Base-by-base conservation (phyloP, 2,329 filamentous ascomycete species). In the Zymoseptoria ardabiliae region DNA sequence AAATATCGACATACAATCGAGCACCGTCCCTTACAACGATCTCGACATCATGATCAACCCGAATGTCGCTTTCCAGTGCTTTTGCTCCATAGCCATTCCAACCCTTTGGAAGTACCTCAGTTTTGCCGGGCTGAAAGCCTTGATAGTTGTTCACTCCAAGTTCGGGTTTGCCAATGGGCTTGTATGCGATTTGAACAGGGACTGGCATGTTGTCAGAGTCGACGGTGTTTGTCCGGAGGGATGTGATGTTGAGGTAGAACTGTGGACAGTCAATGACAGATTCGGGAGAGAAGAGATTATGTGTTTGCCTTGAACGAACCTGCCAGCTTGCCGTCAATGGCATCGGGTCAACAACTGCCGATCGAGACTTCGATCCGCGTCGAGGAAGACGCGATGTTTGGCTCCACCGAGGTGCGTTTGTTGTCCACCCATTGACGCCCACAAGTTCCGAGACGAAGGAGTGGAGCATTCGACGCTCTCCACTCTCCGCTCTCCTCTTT, bases 1-100 rank as follows among this genome's bases (percentile, higher is more conserved):
- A 80, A 35, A 80, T 71, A 54, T 81, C 78, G 8, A 70, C 70
- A 61, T 78, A 79, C 0, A 80, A 68, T 0, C 67, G 68, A 10
- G 61, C 68, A 20, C 78, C 77, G 61, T 80, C 77, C 52, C 76
- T 72, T 1, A 78, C 70, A 3, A 67, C 65, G 48, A 80, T 75
- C 45, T 74, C 72, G 28, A 79, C 73, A 63, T 80, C 77, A 58
- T 78, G 76, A 5, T 79, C 75, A n/a, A 79, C 65, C 1, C 66
- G 68, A 50, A 80, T 78, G 52, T 76, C 73, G 54, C 68, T 73
- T 54, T 68, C 63, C 13, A 76, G 65, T 6, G 70, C 65, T 53
- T 70, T 71, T 3, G 72, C 70, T 55, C 73, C 67, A 63, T 75
- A 70, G 11, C 72, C 70, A 53, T 73, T 74, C 65, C 72, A 73